Evolutionary conservation across 352 stramenopile species (phyloP), one percentile per base, ranked within the genome.

Genomic region (Ochromonadaceae sp.): DNA sequence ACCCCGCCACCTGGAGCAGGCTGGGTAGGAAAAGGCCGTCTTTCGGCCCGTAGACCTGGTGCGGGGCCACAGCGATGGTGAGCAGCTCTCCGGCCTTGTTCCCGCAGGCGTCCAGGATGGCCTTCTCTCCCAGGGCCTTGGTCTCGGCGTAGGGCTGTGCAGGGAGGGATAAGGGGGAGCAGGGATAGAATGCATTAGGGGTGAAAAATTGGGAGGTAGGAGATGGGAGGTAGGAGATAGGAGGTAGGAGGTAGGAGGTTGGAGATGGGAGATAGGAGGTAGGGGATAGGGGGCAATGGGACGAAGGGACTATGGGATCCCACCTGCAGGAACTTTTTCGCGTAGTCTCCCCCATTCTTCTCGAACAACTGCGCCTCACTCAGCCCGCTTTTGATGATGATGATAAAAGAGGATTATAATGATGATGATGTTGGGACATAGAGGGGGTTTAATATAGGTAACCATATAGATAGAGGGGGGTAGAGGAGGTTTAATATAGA

Each of bases 11-110:
- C 67, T 88, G 78, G 30, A 93, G 68, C 2, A 93, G 59, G 48
- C 82, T 88, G 5, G 82, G 81, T 35, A 92, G 61, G 56, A 91
- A 89, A 26, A 91, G 71, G 36, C 75, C 75, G 69, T 92, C 83
- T 43, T 81, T 70, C 10, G 82, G 82, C n/a, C 85, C 83, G 56
- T 93, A 93, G 0, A 93, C 79, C 74, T 93, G 85, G 72, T 93
- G 85, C n/a, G 85, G 85, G 28, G 83, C 82, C 1, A 93, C 83
- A 32, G 79, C 71, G 28, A 91, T 72, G n/a, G 85, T 92, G 35
- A 84, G 70, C 20, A 93, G 75, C 38, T 58, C 60, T 22, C 67
- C 70, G 35, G 17, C 58, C 30, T 69, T 46, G 44, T 59, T 47
- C 15, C 47, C 67, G 65, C 71, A 78, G 9, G 74, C 74, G 28